Evolutionary conservation across 169 alveolate species (phyloP).

Genomic region (Amoebophrya sp.): DNA sequence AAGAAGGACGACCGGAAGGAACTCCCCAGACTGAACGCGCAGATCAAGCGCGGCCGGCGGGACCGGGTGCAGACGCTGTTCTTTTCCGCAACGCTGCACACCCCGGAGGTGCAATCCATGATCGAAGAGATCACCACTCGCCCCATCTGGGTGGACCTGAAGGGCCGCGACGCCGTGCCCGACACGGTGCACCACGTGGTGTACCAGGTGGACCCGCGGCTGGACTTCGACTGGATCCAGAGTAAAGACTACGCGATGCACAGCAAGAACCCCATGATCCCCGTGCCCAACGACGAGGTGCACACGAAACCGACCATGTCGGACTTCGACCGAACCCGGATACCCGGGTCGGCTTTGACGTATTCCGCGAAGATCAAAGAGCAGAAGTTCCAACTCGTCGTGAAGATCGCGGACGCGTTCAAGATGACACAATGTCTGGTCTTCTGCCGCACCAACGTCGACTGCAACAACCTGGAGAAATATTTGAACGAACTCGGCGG

Average conservation of each 20-base stretch:
- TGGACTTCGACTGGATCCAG: neutral
- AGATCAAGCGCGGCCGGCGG: slow-evolving; percentile 42
- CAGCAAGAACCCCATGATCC: neutral
- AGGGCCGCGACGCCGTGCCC: slow-evolving; percentile 47
- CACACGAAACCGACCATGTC: slow-evolving; percentile 42
- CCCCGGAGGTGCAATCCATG: slow-evolving; percentile 30
- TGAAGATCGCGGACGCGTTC: slow-evolving; percentile 55
- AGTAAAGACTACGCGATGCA: neutral
- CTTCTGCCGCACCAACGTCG: slow-evolving; percentile 57
- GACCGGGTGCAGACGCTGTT: slow-evolving; percentile 50
- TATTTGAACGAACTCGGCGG: slow-evolving; percentile 42
- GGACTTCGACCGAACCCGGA: slow-evolving; percentile 31
- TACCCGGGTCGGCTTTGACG: slow-evolving; percentile 30
- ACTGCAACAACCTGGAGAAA: slow-evolving; percentile 48
- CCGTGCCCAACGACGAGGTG: neutral
- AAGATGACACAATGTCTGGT: slow-evolving; percentile 53
- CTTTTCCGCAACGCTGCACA: slow-evolving; percentile 55
- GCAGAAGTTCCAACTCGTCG: slow-evolving; percentile 48
- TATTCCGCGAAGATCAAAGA: slow-evolving; percentile 43
- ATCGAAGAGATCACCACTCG: slow-evolving; percentile 41
- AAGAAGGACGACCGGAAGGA: slow-evolving; percentile 53
- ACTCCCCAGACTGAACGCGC: slow-evolving; percentile 39
- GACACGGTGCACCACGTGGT: slow-evolving; percentile 49
- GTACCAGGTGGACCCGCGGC: slow-evolving; percentile 36
- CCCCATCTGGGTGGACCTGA: slow-evolving; percentile 48